A percentile compares a stretch with the other conserved stretches of the same genome.
Conservation (phyloP, 768 basidiomycete species). For the Cubamyces sp. region DNA sequence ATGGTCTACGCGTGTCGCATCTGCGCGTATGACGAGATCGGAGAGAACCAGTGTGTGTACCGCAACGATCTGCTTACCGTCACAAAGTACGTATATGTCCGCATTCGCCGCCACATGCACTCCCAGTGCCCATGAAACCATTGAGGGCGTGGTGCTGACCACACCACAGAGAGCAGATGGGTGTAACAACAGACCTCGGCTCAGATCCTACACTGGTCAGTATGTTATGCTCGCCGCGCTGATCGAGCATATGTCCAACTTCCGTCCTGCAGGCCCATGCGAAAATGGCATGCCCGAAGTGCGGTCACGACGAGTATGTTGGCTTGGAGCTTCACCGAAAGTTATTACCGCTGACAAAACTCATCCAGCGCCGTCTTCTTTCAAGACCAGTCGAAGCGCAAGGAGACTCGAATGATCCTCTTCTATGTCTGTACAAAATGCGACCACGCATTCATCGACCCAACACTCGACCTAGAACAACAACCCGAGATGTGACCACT, state of each 20-base stretch:
- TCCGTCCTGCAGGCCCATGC: constrained; percentile 67
- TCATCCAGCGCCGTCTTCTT: constrained; percentile 83
- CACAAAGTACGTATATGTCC: constrained; percentile 66
- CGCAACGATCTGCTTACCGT: constrained; percentile 91
- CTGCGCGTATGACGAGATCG: constrained; percentile 83
- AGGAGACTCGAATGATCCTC: constrained; percentile 92
- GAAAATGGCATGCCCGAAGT: constrained; percentile 81
- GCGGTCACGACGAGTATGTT: constrained; percentile 83
- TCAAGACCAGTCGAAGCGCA: constrained; percentile 97
- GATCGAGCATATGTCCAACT: background rate
- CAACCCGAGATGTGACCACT: constrained; percentile 23
- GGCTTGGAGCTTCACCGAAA: background rate
- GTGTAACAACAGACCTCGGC: constrained; percentile 86
- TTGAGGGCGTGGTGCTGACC: background rate
- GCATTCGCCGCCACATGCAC: background rate
- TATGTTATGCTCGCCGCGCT: constrained; percentile 11
- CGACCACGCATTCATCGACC: constrained; percentile 75
- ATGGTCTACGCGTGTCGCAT: constrained; percentile 94
- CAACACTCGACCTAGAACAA: constrained; percentile 38
- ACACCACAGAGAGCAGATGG: constrained; percentile 80
- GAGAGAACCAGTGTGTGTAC: constrained; percentile 89
- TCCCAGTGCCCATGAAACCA: background rate
- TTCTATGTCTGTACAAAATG: constrained; percentile 91
- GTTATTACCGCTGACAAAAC: background rate
- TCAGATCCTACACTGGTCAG: constrained; percentile 86